Evolutionary conservation across 176 grass and related monocot genomes (phyloP).

Genomic region (Dendrocalamus sinicus): DNA sequence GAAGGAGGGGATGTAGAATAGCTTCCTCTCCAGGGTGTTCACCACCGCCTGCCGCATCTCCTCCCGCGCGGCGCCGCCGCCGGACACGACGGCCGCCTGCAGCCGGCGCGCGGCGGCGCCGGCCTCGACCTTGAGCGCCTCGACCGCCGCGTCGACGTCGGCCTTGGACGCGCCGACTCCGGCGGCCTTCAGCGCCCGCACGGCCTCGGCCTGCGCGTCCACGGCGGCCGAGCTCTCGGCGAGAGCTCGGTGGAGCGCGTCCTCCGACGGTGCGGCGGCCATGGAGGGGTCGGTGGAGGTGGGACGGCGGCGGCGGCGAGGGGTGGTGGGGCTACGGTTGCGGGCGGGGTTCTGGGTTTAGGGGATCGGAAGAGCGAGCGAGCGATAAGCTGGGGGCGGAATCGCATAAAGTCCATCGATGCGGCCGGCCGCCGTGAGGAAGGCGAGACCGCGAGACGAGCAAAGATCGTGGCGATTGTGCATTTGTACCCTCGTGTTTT

Average conservation of each 20-base stretch:
- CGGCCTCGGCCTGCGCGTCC: constrained; percentile 52
- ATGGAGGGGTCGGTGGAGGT: constrained; percentile 20
- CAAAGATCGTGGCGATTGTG: too few relatives aligned
- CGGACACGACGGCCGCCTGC: constrained; percentile 34
- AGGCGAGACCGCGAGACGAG: too few relatives aligned
- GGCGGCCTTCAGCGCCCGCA: too few relatives aligned
- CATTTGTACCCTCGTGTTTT: too few relatives aligned
- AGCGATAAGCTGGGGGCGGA: constrained; percentile 40
- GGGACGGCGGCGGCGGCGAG: constrained; percentile 37
- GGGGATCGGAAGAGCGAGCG: not conserved
- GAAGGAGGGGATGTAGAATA: constrained; percentile 80
- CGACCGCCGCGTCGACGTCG: too few relatives aligned
- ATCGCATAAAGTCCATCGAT: constrained; percentile 53
- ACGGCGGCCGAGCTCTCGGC: constrained; percentile 61
- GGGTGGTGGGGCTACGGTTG: constrained; percentile 33
- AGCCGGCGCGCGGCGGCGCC: too few relatives aligned
- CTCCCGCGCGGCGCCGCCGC: constrained; percentile 49
- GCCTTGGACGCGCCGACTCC: too few relatives aligned
- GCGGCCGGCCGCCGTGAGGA: too few relatives aligned
- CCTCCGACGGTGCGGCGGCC: constrained; percentile 54
- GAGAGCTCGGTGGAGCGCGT: constrained; percentile 60
- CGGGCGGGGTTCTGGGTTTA: constrained; percentile 50
- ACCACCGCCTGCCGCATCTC: constrained; percentile 72
- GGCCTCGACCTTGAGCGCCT: too few relatives aligned
- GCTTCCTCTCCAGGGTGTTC: constrained; percentile 79